Percentiles rank a stretch among this genome's conserved stretches.
These are phyloP conservation scores for Gossypium mustelinum DNA, from an alignment of 345 rosid species.

Conservation along the genomic window DNA sequence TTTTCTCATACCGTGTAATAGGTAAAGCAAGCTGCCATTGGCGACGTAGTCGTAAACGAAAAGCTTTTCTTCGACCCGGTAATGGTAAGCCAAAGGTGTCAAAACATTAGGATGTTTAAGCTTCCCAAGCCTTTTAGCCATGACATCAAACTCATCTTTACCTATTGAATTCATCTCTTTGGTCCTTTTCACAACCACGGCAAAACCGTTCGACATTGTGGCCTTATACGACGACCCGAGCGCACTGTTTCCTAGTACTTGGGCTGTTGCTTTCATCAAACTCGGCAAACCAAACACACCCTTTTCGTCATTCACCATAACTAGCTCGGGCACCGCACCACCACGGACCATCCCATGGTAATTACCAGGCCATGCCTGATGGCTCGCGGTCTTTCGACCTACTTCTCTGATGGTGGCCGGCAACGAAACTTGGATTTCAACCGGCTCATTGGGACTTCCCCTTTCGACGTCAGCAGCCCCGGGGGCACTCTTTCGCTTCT, in stretches of 20 bases:
- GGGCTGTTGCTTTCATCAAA: slow-evolving; percentile 75
- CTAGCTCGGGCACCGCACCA: slow-evolving; percentile 30
- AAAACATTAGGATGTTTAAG: slow-evolving; percentile 52
- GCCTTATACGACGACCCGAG: slow-evolving; percentile 66
- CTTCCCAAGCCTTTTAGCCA: slow-evolving; percentile 45
- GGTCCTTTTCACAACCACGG: slow-evolving; percentile 68
- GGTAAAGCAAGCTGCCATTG: slow-evolving; percentile 57
- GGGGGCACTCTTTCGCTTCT: slow-evolving; percentile 10
- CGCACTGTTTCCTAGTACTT: slow-evolving; percentile 62
- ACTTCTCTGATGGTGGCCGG: slow-evolving; percentile 12
- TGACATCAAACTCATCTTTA: slow-evolving; percentile 49
- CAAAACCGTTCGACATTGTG: slow-evolving; percentile 36
- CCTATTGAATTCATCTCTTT: slow-evolving; percentile 51
- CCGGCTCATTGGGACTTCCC: not conserved
- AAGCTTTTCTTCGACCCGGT: slow-evolving; percentile 61
- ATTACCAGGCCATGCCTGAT: slow-evolving; percentile 17
- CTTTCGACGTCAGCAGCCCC: not conserved
- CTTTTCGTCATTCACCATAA: slow-evolving; percentile 51
- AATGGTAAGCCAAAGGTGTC: slow-evolving; percentile 70
- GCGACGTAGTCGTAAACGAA: slow-evolving; percentile 53
- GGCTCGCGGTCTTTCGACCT: slow-evolving; percentile 16
- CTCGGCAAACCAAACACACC: slow-evolving; percentile 61
- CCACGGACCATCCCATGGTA: not conserved
- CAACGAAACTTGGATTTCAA: slow-evolving; percentile 31
- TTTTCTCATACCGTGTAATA: slow-evolving; percentile 49